Percentiles rank a stretch among this genome's conserved stretches.
These are phyloP conservation scores for Leccinum solheimii DNA, from an alignment of 1,284 basidiomycete genomes.

Conservation along the genomic window DNA sequence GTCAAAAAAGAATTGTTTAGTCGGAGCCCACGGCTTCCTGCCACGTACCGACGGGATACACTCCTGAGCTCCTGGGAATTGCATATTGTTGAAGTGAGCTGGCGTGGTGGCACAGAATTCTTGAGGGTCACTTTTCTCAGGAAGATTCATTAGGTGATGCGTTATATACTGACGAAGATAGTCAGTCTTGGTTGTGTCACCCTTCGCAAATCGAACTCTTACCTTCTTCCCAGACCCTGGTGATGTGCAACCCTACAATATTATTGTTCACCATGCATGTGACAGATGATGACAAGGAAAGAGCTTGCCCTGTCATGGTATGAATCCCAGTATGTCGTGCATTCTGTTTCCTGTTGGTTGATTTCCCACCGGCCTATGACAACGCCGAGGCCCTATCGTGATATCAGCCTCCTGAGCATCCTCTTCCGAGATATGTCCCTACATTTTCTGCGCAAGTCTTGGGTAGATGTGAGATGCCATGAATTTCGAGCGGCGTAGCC, in stretches of 20 bases:
- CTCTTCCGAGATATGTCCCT: background rate
- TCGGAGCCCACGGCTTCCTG: background rate
- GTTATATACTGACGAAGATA: constrained; percentile 14
- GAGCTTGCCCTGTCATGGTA: constrained; percentile 21
- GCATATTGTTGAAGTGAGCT: constrained; percentile 12
- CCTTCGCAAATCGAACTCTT: background rate
- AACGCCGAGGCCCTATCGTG: constrained; percentile 18
- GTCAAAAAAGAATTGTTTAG: background rate
- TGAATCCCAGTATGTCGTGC: constrained; percentile 22
- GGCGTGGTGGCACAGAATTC: constrained; percentile 34
- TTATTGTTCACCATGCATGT: background rate
- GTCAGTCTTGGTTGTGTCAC: background rate
- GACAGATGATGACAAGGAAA: background rate
- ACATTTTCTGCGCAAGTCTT: constrained; percentile 28
- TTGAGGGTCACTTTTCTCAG: constrained; percentile 17
- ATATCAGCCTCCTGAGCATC: background rate
- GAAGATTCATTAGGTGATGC: constrained; percentile 25
- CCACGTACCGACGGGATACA: constrained; percentile 23
- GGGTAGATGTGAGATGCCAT: constrained; percentile 24
- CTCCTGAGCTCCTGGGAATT: constrained; percentile 24
- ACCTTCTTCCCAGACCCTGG: constrained; percentile 24
- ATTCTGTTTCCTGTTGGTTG: constrained; percentile 23
- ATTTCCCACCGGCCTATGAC: constrained; percentile 29
- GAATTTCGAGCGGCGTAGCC: constrained; percentile 21
- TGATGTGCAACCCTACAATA: constrained; percentile 29